Conservation (phyloP, 2,329 filamentous ascomycete genomes). For the Xylariaceae sp. region DNA sequence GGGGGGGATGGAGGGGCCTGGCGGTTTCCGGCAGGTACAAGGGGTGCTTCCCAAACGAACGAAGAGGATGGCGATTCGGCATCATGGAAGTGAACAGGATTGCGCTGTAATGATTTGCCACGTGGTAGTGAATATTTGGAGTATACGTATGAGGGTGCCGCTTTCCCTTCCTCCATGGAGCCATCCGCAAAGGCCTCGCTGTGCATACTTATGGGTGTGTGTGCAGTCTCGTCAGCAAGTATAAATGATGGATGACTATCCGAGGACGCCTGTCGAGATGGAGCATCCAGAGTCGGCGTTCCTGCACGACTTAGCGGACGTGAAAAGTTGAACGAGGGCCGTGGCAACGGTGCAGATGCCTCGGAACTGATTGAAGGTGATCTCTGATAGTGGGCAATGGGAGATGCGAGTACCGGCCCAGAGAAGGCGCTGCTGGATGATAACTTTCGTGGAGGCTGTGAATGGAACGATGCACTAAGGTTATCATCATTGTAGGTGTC, state of each 20-base stretch:
- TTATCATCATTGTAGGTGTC: conserved; percentile 76
- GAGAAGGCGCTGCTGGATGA: conserved; percentile 69
- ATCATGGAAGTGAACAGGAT: conserved; percentile 66
- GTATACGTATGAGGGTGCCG: conserved; percentile 81
- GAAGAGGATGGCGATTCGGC: conserved; percentile 59
- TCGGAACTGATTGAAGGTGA: conserved; percentile 89
- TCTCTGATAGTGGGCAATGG: conserved; percentile 68
- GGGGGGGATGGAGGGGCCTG: conserved; percentile 67
- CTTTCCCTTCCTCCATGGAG: conserved; percentile 52
- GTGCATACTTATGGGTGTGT: conserved; percentile 75
- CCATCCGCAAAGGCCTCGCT: conserved; percentile 70
- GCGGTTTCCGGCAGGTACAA: conserved; percentile 47
- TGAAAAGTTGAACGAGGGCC: conserved; percentile 91
- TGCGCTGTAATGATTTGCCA: conserved; percentile 78
- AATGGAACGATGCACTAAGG: conserved; percentile 61
- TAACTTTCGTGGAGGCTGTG: conserved; percentile 76
- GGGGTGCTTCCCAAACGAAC: conserved; percentile 69
- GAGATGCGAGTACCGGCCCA: conserved; percentile 58
- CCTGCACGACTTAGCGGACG: conserved; percentile 81
- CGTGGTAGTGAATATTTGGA: conserved; percentile 84
- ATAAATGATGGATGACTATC: conserved; percentile 72
- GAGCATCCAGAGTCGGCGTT: conserved; percentile 63
- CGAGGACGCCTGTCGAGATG: conserved; percentile 67
- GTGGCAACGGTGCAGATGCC: conserved; percentile 70
- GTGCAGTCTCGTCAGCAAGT: conserved; percentile 67